Base-by-base conservation (phyloP, 805 yeast species). In the Candida peoriensis region DNA sequence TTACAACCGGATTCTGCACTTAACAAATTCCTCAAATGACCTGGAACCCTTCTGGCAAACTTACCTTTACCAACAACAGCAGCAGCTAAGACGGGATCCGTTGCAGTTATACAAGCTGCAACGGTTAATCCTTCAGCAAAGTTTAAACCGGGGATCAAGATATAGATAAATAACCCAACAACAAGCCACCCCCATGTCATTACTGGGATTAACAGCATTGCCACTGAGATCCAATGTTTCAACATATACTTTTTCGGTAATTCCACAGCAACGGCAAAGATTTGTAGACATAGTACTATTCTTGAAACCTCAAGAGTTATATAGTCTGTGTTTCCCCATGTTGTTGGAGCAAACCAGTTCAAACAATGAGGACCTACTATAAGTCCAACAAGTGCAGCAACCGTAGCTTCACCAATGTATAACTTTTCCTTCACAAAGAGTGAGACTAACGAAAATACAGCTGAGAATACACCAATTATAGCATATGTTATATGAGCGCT, bases 51-150 rank as follows among this genome's bases (percentile, higher is more conserved):
- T 51, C 75, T 76, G 11, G 96, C 95, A 56, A 88, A 88, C 54
- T 85, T 84, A 46, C 95, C 95, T 50, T 84, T 88, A 57, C 96
- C 95, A 9, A 88, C 96, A 24, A 88, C 95, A 3, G 96, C 95
- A 13, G 95, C 93, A 2, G 96, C 96, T 52, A 88, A 68, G 27
- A 88, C 93, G 6, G 97, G 97, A 61, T 88, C 97, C 0, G 97
- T 89, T 2, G 96, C 96, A 0, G 96, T 89, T 30, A 88, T 78
- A 56, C 96, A 87, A 2, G 95, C 96, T 21, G 89, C 74, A 2
- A 88, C 76, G 31, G 81, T 68, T 23, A 88, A 68, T 3, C 86
- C 79, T 32, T 78, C 84, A 15, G 83, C 58, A 63, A 88, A 86
- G 36, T 72, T 64, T 38, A 88, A 66, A 8, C 78, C 74, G 1